Evolutionary conservation across 1,139 yeast genomes (phyloP).

Genomic region (Sugiyamaella xylanicola): DNA sequence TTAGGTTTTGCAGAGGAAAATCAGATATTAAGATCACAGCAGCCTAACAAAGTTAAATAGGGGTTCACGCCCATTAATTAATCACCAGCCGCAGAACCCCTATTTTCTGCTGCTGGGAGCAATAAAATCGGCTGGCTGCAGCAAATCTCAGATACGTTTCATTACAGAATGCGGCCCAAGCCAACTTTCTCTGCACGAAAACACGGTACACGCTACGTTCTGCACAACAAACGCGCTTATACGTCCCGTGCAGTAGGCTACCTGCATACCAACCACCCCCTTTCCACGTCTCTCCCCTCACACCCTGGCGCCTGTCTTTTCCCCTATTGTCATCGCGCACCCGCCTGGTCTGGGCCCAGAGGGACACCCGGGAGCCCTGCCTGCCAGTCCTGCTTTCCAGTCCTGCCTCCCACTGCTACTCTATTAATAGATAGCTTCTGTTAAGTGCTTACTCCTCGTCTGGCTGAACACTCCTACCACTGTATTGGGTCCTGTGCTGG

Average conservation of each 20-base stretch:
- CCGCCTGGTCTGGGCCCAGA: no score
- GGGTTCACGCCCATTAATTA: neutral
- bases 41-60: neutral
- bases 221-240: neutral
- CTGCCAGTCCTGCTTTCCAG: no score
- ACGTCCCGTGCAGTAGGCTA: neutral
- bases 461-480: no score
- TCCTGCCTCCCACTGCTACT: no score
- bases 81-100: neutral
- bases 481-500: no score
- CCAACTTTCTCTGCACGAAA: neutral
- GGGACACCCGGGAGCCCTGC: no score
- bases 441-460: no score
- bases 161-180: neutral
- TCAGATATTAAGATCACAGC: neutral
- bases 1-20: neutral
- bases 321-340: no score
- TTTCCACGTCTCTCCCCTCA: no score
- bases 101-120: neutral
- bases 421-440: no score
- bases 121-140: neutral
- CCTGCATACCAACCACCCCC: neutral
- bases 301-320: no score
- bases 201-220: neutral
- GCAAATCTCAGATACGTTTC: neutral